A percentile compares a stretch with the other conserved stretches of the same genome.
Conservation (phyloP, 2,329 filamentous ascomycete species). For the Alternaria gansuensis region DNA sequence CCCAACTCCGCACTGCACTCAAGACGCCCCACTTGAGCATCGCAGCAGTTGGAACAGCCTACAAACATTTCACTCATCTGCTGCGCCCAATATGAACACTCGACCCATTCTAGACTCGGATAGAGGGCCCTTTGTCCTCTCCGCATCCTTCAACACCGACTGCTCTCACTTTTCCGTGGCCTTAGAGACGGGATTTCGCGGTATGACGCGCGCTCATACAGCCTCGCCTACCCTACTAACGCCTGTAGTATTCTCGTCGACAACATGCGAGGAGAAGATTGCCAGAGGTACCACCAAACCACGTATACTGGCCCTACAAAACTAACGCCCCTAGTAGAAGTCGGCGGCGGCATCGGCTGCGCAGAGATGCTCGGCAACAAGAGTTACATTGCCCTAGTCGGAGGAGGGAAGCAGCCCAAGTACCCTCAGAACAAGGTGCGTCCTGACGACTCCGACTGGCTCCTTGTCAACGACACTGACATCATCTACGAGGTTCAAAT, state of each 20-base stretch:
- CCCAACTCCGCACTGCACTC: slow-evolving; percentile 18
- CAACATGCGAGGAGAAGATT: slow-evolving; percentile 43
- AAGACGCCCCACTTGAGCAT: slow-evolving; percentile 26
- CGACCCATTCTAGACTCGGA: slow-evolving; percentile 83
- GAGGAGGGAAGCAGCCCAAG: slow-evolving; percentile 84
- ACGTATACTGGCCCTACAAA: neutral
- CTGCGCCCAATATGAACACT: slow-evolving; percentile 75
- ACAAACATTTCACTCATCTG: neutral
- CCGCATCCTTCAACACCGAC: slow-evolving; percentile 85
- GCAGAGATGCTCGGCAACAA: slow-evolving; percentile 87
- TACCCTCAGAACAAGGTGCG: slow-evolving; percentile 84
- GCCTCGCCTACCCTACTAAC: slow-evolving; percentile 22
- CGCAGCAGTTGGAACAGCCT: neutral
- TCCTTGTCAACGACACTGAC: slow-evolving; percentile 40
- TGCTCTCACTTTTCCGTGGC: slow-evolving; percentile 87
- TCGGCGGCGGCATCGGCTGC: slow-evolving; percentile 75
- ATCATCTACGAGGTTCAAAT: slow-evolving; percentile 71
- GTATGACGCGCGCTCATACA: slow-evolving; percentile 62
- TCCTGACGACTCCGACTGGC: slow-evolving; percentile 40
- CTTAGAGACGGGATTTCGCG: slow-evolving; percentile 83
- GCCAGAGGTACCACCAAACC: slow-evolving; percentile 37
- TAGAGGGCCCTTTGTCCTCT: slow-evolving; percentile 77
- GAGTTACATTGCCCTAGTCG: slow-evolving; percentile 88
- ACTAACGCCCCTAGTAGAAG: slow-evolving; percentile 37
- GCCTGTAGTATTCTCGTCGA: slow-evolving; percentile 43